These are phyloP conservation scores for Diutina pseudorugosa DNA, from an alignment of 1,139 yeast genomes.

Conservation along the genomic window DNA sequence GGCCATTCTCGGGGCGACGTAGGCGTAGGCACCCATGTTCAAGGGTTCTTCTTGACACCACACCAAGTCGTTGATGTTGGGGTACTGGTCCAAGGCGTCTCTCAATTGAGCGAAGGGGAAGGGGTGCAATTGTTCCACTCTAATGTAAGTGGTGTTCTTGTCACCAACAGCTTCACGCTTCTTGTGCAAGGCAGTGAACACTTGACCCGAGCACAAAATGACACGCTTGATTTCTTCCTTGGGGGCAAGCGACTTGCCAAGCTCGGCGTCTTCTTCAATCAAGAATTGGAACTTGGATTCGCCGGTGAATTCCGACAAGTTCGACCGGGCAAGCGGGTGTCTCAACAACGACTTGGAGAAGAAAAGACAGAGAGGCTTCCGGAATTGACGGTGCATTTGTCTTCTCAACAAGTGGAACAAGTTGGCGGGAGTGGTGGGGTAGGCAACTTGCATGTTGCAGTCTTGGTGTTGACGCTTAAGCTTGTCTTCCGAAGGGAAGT, in stretches of 20 bases:
- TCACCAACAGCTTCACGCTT: conserved; percentile 68
- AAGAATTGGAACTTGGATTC: conserved; percentile 93
- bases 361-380: conserved; percentile 85
- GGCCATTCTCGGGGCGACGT: conserved; percentile 66
- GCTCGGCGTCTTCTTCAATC: conserved; percentile 71
- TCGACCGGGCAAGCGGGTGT: conserved; percentile 94
- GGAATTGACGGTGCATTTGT: conserved; percentile 98
- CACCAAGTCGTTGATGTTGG: conserved; percentile 76
- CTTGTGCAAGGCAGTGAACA: conserved; percentile 82
- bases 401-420: conserved; percentile 95
- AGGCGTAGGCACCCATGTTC: conserved; percentile 89
- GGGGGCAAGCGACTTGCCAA: conserved; percentile 61
- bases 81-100: conserved; percentile 70
- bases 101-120: conserved; percentile 96
- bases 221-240: conserved; percentile 84
- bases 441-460: conserved; percentile 94
- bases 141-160: conserved; percentile 77
- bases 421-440: conserved; percentile 97
- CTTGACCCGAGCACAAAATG: conserved; percentile 86
- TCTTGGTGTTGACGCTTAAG: conserved; percentile 97
- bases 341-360: conserved; percentile 92
- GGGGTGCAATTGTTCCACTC: conserved; percentile 93
- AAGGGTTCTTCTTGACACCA: conserved; percentile 99
- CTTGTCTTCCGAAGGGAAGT: conserved; percentile 81
- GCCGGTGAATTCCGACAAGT: conserved; percentile 72